Percentiles rank a stretch among this genome's conserved stretches.
Conservation (phyloP, 129 eudicot genomes). For the Gnaphalium uliginosum region DNA sequence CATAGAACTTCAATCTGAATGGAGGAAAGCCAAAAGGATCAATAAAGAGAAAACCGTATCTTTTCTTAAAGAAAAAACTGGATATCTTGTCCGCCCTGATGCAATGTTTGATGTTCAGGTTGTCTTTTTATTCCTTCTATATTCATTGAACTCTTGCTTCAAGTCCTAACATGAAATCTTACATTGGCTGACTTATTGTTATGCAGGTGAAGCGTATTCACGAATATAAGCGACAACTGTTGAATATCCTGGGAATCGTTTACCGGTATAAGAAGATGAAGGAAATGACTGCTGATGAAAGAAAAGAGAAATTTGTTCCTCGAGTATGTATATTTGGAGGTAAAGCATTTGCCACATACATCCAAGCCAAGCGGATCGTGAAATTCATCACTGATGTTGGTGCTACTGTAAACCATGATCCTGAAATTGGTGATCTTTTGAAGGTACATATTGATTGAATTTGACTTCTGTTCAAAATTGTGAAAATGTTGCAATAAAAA, state of each 20-base stretch:
- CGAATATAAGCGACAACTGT: slow-evolving; percentile 78
- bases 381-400: slow-evolving; percentile 92
- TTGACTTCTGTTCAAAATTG: background rate
- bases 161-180: background rate
- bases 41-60: slow-evolving; percentile 72
- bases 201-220: slow-evolving; percentile 88
- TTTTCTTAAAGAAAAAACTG: slow-evolving; percentile 76
- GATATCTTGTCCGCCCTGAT: slow-evolving; percentile 77
- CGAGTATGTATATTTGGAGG: slow-evolving; percentile 98
- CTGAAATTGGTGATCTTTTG: slow-evolving; percentile 87
- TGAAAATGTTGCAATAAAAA: background rate
- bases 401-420: slow-evolving; percentile 78
- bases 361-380: slow-evolving; percentile 94
- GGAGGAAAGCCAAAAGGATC: slow-evolving; percentile 77
- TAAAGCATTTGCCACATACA: slow-evolving; percentile 91
- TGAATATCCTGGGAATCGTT: slow-evolving; percentile 83
- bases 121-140: background rate
- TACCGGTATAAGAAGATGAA: slow-evolving; percentile 93
- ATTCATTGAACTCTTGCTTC: background rate
- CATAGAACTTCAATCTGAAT: slow-evolving; percentile 74
- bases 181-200: slow-evolving; percentile 1
- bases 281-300: slow-evolving; percentile 73
- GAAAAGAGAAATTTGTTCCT: slow-evolving; percentile 67
- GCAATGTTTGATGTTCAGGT: slow-evolving; percentile 99
- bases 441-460: slow-evolving; percentile 47